These are phyloP conservation scores for Nicotiana noctiflora DNA, from an alignment of 257 asterid genomes.

Conservation along the genomic window DNA sequence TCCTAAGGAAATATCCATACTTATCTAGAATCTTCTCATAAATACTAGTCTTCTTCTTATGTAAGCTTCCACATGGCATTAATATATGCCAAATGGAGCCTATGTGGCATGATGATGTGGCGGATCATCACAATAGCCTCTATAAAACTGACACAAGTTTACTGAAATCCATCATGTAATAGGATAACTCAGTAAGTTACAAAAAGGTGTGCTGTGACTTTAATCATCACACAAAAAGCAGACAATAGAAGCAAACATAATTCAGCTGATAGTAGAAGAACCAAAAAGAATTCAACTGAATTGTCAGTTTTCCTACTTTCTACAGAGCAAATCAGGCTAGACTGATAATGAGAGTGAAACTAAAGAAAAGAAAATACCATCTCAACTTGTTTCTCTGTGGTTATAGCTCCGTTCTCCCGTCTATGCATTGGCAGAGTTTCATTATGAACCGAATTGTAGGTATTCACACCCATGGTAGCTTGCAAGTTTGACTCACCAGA, in stretches of 20 bases:
- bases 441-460: conserved; percentile 23
- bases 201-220: background rate
- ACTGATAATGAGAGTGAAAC: conserved; percentile 6
- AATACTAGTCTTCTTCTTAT: too few species aligned
- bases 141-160: background rate
- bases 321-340: background rate
- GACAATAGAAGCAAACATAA: background rate
- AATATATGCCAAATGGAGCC: too few species aligned
- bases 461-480: conserved; percentile 27
- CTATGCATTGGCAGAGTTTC: conserved; percentile 18
- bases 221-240: background rate
- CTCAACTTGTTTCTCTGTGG: conserved; percentile 33
- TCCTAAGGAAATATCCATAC: too few species aligned
- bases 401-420: conserved; percentile 29
- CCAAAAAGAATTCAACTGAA: background rate
- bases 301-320: background rate
- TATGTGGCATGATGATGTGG: too few species aligned
- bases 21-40: too few species aligned
- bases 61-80: too few species aligned
- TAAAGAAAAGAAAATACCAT: conserved; percentile 33
- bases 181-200: background rate
- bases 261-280: background rate
- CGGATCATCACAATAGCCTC: too few species aligned
- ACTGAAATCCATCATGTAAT: background rate
- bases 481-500: conserved; percentile 19